Evolutionary conservation across 768 basidiomycete genomes (phyloP).

Genomic region (Suillus subaureus): DNA sequence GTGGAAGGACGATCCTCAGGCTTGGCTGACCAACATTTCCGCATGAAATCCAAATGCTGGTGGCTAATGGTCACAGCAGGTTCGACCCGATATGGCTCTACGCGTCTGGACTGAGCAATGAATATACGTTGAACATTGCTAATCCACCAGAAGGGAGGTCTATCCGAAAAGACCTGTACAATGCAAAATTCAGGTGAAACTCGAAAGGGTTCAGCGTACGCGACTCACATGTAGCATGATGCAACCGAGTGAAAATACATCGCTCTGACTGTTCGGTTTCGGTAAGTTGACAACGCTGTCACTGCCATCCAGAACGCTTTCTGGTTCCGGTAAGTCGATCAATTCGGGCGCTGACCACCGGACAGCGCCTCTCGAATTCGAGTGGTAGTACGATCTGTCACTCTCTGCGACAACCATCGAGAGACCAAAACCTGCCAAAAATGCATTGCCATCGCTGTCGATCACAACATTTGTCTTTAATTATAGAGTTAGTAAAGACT

Average conservation of each 20-base stretch:
- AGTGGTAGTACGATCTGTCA: too few relatives aligned
- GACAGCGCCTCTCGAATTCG: too few relatives aligned
- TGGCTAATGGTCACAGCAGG: not conserved
- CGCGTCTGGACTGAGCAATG: not conserved
- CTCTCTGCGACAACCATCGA: too few relatives aligned
- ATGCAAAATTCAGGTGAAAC: not conserved
- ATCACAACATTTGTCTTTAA: not conserved
- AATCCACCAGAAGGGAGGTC: constrained; percentile 1
- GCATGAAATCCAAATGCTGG: constrained; percentile 1
- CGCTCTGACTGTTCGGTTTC: not conserved
- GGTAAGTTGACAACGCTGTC: not conserved
- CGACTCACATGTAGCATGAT: not conserved
- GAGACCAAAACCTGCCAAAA: not conserved
- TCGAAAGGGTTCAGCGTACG: not conserved
- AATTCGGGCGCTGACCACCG: too few relatives aligned
- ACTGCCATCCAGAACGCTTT: not conserved
- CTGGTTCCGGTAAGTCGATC: not conserved
- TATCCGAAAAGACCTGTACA: not conserved
- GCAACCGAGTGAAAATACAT: constrained; percentile 1
- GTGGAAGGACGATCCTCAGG: not conserved
- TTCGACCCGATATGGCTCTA: not conserved
- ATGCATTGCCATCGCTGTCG: not conserved
- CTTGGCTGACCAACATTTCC: not conserved
- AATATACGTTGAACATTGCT: not conserved
- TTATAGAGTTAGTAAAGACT: not conserved